A percentile compares a stretch with the other conserved stretches of the same genome.
These are phyloP conservation scores for Rhizopogon hawkerae DNA, from an alignment of 1,284 basidiomycete species.

Conservation along the genomic window DNA sequence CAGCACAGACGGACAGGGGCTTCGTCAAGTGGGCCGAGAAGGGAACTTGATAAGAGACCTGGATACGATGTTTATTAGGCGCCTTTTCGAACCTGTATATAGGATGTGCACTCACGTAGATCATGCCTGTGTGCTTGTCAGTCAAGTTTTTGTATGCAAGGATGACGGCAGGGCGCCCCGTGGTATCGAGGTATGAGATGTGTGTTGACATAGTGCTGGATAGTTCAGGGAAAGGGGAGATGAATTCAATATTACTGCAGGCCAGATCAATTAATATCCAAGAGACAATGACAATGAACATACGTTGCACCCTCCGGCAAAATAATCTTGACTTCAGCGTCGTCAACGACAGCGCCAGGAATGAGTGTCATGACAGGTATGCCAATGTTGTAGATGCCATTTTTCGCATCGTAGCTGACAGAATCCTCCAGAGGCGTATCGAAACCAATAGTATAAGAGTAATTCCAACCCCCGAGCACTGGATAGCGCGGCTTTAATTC, in stretches of 20 bases:
- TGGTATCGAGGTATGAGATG: conserved; percentile 90
- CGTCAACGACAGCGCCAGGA: conserved; percentile 72
- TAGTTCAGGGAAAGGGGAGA: conserved; percentile 71
- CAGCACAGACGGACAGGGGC: conserved; percentile 64
- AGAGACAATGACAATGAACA: conserved; percentile 28
- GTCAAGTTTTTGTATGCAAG: conserved; percentile 72
- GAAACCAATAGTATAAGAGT: conserved; percentile 90
- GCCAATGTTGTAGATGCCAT: conserved; percentile 62
- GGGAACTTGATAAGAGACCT: conserved; percentile 84
- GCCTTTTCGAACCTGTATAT: conserved; percentile 6
- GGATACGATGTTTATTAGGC: conserved; percentile 14
- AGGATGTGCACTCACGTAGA: conserved; percentile 50
- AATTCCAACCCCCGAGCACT: conserved; percentile 96
- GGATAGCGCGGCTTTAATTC: conserved; percentile 91
- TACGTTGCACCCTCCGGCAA: conserved; percentile 92
- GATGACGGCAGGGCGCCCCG: conserved; percentile 73
- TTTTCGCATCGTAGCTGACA: conserved; percentile 50
- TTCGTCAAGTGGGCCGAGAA: conserved; percentile 75
- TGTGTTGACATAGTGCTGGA: conserved; percentile 55
- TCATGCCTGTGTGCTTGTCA: conserved; percentile 65
- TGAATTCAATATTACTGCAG: conserved; percentile 67
- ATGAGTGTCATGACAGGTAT: conserved; percentile 85
- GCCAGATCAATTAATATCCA: conserved; percentile 7
- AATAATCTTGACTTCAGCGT: conserved; percentile 74
- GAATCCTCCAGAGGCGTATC: conserved; percentile 78